phyloP scores from a whole-genome alignment of 2,329 filamentous ascomycete genomes.

The Epichloe hybrida region DNA sequence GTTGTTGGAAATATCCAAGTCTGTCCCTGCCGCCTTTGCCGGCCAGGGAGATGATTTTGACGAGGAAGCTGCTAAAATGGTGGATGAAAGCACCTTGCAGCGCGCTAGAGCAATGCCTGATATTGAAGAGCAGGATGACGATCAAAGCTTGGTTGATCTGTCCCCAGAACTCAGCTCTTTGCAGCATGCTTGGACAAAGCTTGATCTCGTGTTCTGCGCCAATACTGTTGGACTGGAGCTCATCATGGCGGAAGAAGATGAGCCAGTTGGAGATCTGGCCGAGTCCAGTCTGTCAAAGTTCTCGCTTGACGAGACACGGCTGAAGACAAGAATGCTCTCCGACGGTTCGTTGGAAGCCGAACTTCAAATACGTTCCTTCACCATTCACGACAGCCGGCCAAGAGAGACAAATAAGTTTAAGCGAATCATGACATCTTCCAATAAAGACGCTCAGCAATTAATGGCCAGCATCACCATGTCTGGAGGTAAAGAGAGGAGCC shows the following conservation, averaged over 20 bases:
- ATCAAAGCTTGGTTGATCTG: conserved; percentile 38
- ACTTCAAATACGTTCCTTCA: conserved; percentile 85
- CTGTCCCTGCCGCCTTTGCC: conserved; percentile 77
- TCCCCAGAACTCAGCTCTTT: conserved; percentile 57
- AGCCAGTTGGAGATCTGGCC: conserved; percentile 66
- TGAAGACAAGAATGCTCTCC: conserved; percentile 87
- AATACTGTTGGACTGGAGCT: conserved; percentile 81
- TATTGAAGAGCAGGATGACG: conserved; percentile 17
- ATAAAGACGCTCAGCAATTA: conserved; percentile 90
- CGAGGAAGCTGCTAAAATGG: conserved; percentile 60
- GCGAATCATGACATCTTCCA: conserved; percentile 95
- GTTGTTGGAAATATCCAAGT: conserved; percentile 71
- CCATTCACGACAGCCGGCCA: conserved; percentile 81
- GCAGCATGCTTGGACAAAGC: conserved; percentile 72
- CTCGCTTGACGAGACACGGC: conserved; percentile 79
- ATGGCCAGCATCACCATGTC: conserved; percentile 96
- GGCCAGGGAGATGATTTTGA: conserved; percentile 53
- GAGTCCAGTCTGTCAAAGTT: conserved; percentile 82
- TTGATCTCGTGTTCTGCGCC: conserved; percentile 84
- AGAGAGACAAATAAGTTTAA: conserved; percentile 89
- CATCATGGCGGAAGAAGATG: conserved; percentile 59
- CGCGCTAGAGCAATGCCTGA: conserved; percentile 29
- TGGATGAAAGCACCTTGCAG: conserved; percentile 44
- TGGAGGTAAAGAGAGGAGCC: conserved; percentile 62
- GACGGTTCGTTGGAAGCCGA: conserved; percentile 89